Conservation (phyloP, 371 early-diverging fungal species). For the Rhizopus delemar region DNA sequence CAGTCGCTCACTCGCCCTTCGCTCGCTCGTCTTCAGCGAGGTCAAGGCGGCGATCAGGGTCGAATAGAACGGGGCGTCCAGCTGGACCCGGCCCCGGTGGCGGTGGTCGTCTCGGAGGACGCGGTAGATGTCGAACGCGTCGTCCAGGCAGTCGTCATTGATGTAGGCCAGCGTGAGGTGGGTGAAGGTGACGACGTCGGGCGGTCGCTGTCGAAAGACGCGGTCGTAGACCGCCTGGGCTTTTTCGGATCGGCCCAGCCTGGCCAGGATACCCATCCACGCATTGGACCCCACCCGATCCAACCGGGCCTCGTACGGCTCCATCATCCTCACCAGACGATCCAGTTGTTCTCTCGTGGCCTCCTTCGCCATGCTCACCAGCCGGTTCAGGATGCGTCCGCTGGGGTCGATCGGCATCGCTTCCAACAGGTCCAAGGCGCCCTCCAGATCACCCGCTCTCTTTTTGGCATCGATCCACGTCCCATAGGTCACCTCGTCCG, state of each 20-base stretch:
- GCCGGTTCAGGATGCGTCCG: conserved; percentile 33
- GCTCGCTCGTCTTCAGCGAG: neutral
- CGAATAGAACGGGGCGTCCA: conserved; percentile 34
- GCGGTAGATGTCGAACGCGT: conserved; percentile 31
- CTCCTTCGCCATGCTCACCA: conserved; percentile 30
- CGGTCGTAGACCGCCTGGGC: conserved; percentile 18
- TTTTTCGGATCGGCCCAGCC: conserved; percentile 21
- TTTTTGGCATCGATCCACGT: conserved; percentile 52
- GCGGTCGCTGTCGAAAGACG: conserved; percentile 11
- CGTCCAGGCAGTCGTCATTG: conserved; percentile 24
- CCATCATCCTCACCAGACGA: neutral
- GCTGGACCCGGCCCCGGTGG: conserved; percentile 3
- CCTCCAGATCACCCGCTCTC: conserved; percentile 30
- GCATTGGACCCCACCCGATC: conserved; percentile 28
- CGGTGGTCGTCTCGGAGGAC: conserved; percentile 24
- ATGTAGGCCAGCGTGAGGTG: conserved; percentile 33
- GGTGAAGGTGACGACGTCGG: conserved; percentile 34
- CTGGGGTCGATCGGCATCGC: conserved; percentile 46
- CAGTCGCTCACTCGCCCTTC: neutral
- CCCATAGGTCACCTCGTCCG: conserved; percentile 57
- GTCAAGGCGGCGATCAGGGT: conserved; percentile 24
- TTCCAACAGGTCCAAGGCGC: conserved; percentile 35
- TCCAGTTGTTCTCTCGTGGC: conserved; percentile 7
- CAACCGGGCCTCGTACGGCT: neutral
- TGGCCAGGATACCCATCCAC: conserved; percentile 23